A percentile compares a stretch with the other conserved stretches of the same genome.
phyloP scores from a whole-genome alignment of 2,329 filamentous ascomycete genomes.

The Aspergillus ustus region DNA sequence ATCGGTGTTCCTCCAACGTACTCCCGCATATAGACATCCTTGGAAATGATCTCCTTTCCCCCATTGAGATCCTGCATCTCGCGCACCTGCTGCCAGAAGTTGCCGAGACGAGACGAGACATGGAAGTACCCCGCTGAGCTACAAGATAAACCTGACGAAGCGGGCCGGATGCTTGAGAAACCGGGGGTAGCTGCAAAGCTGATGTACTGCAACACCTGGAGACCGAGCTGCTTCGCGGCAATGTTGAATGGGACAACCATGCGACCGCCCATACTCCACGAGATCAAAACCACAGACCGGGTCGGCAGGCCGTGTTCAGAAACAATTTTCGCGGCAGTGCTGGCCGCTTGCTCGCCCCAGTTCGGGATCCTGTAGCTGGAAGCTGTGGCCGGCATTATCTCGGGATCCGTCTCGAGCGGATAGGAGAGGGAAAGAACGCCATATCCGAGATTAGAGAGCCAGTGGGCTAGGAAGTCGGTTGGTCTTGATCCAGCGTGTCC shows the following conservation, averaged over 20 bases:
- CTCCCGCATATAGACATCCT: conserved; percentile 16
- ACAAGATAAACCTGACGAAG: background rate
- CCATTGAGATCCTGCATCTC: background rate
- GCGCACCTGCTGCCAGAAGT: background rate
- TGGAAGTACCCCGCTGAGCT: background rate
- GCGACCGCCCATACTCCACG: conserved; percentile 25
- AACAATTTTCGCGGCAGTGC: background rate
- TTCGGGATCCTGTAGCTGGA: background rate
- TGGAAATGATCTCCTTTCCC: background rate
- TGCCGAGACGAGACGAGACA: background rate
- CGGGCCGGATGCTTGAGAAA: conserved; percentile 16
- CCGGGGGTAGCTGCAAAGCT: conserved; percentile 23
- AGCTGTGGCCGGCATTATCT: background rate
- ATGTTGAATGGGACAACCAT: conserved; percentile 24
- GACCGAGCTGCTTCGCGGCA: conserved; percentile 15
- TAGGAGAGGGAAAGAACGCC: background rate
- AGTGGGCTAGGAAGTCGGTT: background rate
- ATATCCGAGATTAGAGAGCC: background rate
- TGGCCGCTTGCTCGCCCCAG: background rate
- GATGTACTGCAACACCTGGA: conserved; percentile 21
- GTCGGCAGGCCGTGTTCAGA: background rate
- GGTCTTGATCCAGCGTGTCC: background rate
- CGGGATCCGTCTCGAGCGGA: background rate
- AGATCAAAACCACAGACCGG: conserved; percentile 15
- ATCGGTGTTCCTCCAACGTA: conserved; percentile 24